These are phyloP conservation scores for Protostelium mycophagum DNA, from an alignment of 78 protist genomes.

Conservation along the genomic window DNA sequence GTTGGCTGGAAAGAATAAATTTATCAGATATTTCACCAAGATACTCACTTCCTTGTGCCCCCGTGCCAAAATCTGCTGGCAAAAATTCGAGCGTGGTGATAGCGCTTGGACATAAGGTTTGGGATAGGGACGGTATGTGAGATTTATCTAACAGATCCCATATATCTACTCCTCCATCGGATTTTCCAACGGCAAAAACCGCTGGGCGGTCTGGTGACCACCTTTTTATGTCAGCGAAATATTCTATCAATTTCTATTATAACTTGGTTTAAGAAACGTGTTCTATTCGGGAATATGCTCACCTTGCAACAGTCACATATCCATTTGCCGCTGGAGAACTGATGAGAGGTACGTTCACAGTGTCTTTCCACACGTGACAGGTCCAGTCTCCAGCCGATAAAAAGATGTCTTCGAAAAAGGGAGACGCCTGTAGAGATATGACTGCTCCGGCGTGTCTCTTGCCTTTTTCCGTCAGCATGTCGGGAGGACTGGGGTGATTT, in stretches of 20 bases:
- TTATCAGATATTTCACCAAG: too few species aligned
- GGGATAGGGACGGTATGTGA: neutral
- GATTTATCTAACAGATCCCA: neutral
- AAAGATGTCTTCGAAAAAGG: neutral
- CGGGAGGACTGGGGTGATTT: neutral
- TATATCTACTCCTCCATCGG: neutral
- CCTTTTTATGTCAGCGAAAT: neutral
- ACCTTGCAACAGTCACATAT: neutral
- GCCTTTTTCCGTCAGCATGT: neutral
- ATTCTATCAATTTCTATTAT: neutral
- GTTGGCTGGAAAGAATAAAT: neutral
- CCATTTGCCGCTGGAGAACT: neutral
- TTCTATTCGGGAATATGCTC: too few species aligned
- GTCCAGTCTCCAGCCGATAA: neutral
- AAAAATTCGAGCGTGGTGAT: neutral
- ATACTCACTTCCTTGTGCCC: neutral
- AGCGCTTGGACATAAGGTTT: neutral
- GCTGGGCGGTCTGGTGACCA: neutral
- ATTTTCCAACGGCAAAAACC: neutral
- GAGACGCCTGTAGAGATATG: neutral
- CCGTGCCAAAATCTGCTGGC: neutral
- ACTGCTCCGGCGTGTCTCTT: neutral
- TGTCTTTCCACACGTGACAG: neutral
- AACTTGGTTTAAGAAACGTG: too few species aligned
- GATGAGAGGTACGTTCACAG: neutral